phyloP scores from a whole-genome alignment of 495 filamentous ascomycete species.

The Neurospora sp. region DNA sequence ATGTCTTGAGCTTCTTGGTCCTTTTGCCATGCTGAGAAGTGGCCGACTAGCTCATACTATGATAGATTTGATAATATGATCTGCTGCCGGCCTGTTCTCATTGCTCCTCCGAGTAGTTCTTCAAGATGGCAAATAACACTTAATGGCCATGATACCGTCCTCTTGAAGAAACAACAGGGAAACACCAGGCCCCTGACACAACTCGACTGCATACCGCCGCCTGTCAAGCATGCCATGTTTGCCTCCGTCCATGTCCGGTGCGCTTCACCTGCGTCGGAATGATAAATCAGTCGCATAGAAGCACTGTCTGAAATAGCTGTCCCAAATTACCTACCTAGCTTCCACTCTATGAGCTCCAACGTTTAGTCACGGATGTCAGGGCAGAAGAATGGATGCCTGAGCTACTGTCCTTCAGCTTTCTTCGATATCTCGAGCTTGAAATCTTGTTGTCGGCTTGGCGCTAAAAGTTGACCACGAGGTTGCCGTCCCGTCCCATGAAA shows the following conservation, averaged over 20 bases:
- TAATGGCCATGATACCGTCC: not conserved
- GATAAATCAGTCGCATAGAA: not conserved
- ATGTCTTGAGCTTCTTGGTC: not conserved
- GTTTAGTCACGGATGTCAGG: not conserved
- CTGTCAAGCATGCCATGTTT: not conserved
- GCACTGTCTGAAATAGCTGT: not conserved
- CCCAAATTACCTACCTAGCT: not conserved
- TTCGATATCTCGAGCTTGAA: not conserved
- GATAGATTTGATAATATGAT: not conserved
- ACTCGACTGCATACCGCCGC: not conserved
- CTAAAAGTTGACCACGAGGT: not conserved
- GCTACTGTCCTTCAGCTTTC: not conserved
- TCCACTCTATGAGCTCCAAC: not conserved
- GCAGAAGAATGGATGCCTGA: not conserved
- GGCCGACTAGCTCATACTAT: not conserved
- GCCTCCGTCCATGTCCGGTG: not conserved
- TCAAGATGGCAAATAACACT: not conserved
- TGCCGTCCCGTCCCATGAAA: not conserved
- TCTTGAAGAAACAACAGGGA: not conserved
- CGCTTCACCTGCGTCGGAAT: not conserved
- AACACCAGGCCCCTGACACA: not conserved
- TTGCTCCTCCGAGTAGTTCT: not conserved
- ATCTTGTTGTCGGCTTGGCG: not conserved
- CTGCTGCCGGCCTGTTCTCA: not conserved
- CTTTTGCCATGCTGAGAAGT: not conserved